phyloP scores from a whole-genome alignment of 371 early-diverging fungal species.

The Mucor irregularis region DNA sequence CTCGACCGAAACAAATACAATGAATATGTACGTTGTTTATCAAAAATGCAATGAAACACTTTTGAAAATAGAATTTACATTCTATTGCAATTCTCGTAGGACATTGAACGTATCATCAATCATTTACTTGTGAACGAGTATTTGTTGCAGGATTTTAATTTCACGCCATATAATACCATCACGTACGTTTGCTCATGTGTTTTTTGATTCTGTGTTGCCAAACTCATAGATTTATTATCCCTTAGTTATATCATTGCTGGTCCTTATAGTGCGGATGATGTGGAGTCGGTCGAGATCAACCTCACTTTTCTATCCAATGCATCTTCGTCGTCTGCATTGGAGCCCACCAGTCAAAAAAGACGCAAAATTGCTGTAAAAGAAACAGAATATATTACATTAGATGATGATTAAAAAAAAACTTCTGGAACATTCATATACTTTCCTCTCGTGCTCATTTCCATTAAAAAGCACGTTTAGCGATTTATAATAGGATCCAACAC shows the following conservation, averaged over 20 bases:
- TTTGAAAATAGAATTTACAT: background rate
- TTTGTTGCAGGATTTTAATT: conserved; percentile 15
- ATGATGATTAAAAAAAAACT: background rate
- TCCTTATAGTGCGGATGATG: background rate
- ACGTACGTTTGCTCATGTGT: conserved; percentile 9
- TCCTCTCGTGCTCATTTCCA: no score
- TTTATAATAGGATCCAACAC: no score
- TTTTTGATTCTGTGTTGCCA: background rate
- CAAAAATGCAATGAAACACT: background rate
- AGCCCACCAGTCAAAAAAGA: background rate
- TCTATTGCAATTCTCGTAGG: conserved; percentile 8
- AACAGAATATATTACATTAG: background rate
- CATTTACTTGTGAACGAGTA: conserved; percentile 8
- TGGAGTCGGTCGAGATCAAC: background rate
- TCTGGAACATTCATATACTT: no score
- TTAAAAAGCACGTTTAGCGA: no score
- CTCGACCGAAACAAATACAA: conserved; percentile 30
- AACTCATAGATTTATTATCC: background rate
- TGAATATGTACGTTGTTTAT: conserved; percentile 19
- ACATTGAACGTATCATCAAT: conserved; percentile 24
- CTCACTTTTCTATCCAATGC: background rate
- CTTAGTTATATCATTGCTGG: conserved; percentile 19
- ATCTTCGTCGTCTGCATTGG: no score
- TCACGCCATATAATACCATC: conserved; percentile 24
- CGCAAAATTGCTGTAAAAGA: background rate